Evolutionary conservation across 176 grass and related monocot species (phyloP), one percentile per base, ranked within the genome.

Genomic region (Triticum urartu): DNA sequence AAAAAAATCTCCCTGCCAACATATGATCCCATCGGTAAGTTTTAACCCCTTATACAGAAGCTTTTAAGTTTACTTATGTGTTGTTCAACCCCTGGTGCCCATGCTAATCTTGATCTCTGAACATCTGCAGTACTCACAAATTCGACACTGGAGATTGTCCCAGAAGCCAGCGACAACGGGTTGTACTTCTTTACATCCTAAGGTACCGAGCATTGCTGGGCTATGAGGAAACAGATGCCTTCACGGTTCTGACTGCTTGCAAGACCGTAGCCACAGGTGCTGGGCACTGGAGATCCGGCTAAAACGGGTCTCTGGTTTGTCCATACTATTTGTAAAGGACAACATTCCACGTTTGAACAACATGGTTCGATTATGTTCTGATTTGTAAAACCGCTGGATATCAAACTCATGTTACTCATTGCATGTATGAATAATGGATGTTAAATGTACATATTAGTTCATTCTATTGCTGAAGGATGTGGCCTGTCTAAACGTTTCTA

Each of bases 1-100:
- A 15, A 1, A 63, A 85, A 89, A 33, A 78, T 98, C 67, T 87
- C 79, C 22, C 72, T 98, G 86, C 97, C 97, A 35, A 75, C 94
- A 78, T 91, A 94, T 39, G 73, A 86, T 17, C 94, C 90, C 15
- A 74, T 89, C 13, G 84, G 93, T 95, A 79, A 89, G 92, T 83
- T 58, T 78, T 20, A n/a, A 20, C 43, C 36, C 1, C 12, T 72
- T 2, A 59, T 18, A 88, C 4, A 7, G 11, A 69, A 87, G 6
- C 18, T 24, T 20, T 12, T 3, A 83, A 66, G 34, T n/a, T 66
- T 26, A 22, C 26, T 66, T 77, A 56, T 68, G 18, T 85, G 28
- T 2, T 8, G 13, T 75, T 77, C 63, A 43, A 78, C n/a, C 5
- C 6, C 15, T 47, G 28, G 48, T 64, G 40, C 20, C 25, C 17